Percentiles rank a stretch among this genome's conserved stretches.
These are phyloP conservation scores for Furcasterigmium furcatum DNA, from an alignment of 2,329 filamentous ascomycete species.

Conservation along the genomic window DNA sequence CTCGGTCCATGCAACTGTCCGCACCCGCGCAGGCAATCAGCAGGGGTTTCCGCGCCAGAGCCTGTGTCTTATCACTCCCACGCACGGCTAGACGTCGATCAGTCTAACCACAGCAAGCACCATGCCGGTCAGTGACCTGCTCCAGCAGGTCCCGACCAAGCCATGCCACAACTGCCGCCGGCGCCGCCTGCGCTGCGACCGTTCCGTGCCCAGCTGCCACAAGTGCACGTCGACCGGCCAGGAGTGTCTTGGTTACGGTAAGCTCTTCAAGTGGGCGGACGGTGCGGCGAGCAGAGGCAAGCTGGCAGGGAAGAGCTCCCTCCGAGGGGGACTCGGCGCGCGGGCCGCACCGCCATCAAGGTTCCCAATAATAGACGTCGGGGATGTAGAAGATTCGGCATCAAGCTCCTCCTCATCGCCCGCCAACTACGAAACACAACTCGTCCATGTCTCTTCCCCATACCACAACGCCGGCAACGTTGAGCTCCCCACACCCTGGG, in stretches of 20 bases:
- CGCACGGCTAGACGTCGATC: neutral
- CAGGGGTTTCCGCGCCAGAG: no score
- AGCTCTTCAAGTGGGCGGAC: conserved; percentile 49
- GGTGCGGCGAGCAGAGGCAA: conserved; percentile 40
- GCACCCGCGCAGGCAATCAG: neutral
- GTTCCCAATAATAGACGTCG: no score
- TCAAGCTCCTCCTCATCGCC: no score
- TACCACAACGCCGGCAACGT: conserved; percentile 12
- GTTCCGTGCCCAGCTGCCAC: conserved; percentile 45
- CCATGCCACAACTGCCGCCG: conserved; percentile 52
- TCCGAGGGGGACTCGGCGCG: no score
- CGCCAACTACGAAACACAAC: conserved; percentile 17
- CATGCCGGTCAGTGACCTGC: neutral
- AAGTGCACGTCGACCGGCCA: conserved; percentile 46
- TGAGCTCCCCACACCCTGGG: conserved; percentile 27
- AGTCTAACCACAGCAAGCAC: no score
- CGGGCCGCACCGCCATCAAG: conserved; percentile 17
- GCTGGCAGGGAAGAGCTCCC: conserved; percentile 35
- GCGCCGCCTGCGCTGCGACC: conserved; percentile 49
- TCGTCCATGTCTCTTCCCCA: conserved; percentile 16
- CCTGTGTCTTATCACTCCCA: neutral
- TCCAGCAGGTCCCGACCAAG: conserved; percentile 9
- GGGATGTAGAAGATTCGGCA: no score
- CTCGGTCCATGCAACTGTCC: conserved; percentile 2
- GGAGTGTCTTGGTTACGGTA: conserved; percentile 51